Evolutionary conservation across 176 grass and related monocot species (phyloP), one percentile per base, ranked within the genome.

Genomic region (Tuctoria greenei): DNA sequence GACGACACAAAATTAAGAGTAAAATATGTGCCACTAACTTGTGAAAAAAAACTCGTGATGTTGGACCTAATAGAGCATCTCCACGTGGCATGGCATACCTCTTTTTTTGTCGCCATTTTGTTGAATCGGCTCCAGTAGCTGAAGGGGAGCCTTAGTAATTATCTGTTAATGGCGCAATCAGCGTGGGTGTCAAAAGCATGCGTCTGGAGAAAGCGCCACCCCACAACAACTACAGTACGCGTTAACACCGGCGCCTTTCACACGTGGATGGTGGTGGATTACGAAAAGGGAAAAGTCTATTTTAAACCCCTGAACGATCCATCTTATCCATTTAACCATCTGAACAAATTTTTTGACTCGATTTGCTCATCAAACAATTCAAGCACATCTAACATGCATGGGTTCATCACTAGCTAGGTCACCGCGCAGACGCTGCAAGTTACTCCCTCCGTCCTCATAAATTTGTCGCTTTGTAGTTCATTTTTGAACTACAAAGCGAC

Each of bases 151-250:
- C 21, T 50, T 73, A 8, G 37, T 28, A 69, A 50, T 40, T 50
- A 17, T 59, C 3, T 26, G 31, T 7, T 42, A 70, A 70, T 43
- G 37, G 47, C 37, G 14, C 14, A 8, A 45, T 73, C 67, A 15
- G 4, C 36, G 15, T 61, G 58, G 10, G 64, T 69, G 64, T 28
- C 64, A 31, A 31, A 31, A 61, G 28, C 54, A 61, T 7, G 64
- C n/a, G 40, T 69, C 27, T 50, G 55, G 34, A 69, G 52, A 68
- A 75, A 82, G 56, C 61, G 36, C 37, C 18, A 66, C 2, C 16
- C 27, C 54, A 12, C 13, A 69, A 68, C 20, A 72, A 72, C 41
- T 23, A 36, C n/a, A n/a, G n/a, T n/a, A 73, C 60, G 6, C 44
- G 69, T 17, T 35, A 47, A 15, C 8, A 26, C 55, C 55, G 23